These are phyloP conservation scores for Mycosphaerelloides madeirae DNA, from an alignment of 2,329 filamentous ascomycete species.

Conservation along the genomic window DNA sequence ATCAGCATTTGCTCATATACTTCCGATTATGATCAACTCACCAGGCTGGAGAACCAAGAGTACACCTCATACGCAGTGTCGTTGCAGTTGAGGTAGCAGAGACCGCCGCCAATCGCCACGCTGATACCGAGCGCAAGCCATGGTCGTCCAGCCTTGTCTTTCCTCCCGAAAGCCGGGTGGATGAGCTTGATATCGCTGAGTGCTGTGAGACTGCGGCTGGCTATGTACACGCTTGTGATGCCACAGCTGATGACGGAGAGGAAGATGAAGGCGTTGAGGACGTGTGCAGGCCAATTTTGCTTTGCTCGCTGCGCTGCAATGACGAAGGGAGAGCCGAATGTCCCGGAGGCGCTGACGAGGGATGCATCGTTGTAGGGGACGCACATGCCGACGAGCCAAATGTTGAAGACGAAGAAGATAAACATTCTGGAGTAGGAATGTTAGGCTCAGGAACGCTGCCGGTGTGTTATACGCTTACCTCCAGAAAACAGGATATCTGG, in stretches of 20 bases:
- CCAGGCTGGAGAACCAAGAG: conserved; percentile 31
- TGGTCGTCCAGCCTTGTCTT: conserved; percentile 28
- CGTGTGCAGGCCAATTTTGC: conserved; percentile 30
- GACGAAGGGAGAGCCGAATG: conserved; percentile 32
- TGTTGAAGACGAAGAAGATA: conserved; percentile 33
- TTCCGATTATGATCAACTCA: background rate
- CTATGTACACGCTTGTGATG: conserved; percentile 34
- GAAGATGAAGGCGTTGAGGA: conserved; percentile 35
- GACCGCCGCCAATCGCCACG: conserved; percentile 29
- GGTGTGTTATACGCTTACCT: too few relatives aligned
- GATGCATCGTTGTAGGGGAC: conserved; percentile 29
- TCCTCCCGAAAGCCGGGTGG: conserved; percentile 22
- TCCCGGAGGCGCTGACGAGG: conserved; percentile 29
- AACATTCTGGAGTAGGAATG: conserved; percentile 24
- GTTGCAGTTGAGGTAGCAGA: conserved; percentile 34
- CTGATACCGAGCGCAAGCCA: conserved; percentile 30
- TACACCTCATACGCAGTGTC: conserved; percentile 26
- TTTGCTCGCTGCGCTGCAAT: conserved; percentile 28
- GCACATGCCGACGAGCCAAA: conserved; percentile 36
- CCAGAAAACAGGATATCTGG: conserved; percentile 27
- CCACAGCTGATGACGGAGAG: conserved; percentile 34
- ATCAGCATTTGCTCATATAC: background rate
- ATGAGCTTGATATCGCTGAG: conserved; percentile 29
- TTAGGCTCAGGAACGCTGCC: too few relatives aligned
- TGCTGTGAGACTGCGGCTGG: conserved; percentile 33